Evolutionary conservation across 2,329 filamentous ascomycete species (phyloP), one percentile per base, ranked within the genome.

Genomic region (Cercospora canescens): DNA sequence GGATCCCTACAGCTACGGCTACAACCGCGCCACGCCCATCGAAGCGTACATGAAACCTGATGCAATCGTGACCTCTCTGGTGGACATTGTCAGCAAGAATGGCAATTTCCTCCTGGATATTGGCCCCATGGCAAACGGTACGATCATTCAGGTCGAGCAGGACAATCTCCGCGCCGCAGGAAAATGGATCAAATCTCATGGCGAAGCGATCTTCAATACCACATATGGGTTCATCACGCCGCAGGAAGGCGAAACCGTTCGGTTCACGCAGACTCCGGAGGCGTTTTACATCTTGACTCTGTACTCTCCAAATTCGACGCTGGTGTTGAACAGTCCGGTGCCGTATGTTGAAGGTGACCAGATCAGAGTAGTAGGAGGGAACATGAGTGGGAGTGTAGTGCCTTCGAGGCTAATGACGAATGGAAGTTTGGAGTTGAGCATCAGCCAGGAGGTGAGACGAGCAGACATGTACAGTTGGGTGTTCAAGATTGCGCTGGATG

Each of bases 1-100:
- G 84, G 86, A 88, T 69, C 86, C 86, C 0, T 88, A 81, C 70
- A 82, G 79, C 67, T 88, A 88, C 69, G 86, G 86, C 3, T 88
- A 85, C 76, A 88, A 89, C 72, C 78, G 82, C 6, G 85, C 85
- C 1, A 89, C 86, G 0, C 79, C 82, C 0, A 69, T 67, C 12
- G 61, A 64, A 3, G 66, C 66, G 2, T 76, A 76, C 26, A 62
- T 75, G 54, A 72, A 66, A 4, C 69, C 73, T 0, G 63, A 66
- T 26, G 68, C 60, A 0, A 73, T 76, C 18, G 72, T 76, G 24
- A 67, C 64, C 3, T 69, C 63, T 39, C 67, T 76, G 16, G 64
- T 76, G 9, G 74, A 76, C 32, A 75, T 76, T 32, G 72, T 76
- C 18, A 70, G 69, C 52, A 76, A 76, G 67, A 76, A 76, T 30